Base-by-base conservation (phyloP, 495 filamentous ascomycete genomes). In the Penicilliopsis zonata region DNA sequence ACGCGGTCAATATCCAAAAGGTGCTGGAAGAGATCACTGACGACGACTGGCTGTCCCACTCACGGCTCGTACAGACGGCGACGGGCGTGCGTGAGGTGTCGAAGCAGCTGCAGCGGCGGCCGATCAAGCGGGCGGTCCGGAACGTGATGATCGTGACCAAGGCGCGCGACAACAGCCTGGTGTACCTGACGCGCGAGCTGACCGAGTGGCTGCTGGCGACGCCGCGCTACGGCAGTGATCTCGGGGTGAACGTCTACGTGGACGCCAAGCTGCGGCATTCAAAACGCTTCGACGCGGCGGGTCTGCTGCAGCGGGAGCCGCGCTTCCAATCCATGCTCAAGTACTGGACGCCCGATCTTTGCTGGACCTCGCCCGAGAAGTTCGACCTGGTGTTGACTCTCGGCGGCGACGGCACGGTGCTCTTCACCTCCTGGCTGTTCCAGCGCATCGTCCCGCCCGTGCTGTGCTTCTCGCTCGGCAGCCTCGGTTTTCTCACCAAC, bases 141-240 rank as follows among this genome's bases (percentile, higher is more conserved):
- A 94, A 78, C 52, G 73, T 98, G 36, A 93, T 98, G 85, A 86
- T 98, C 42, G 74, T 98, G 18, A 98, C 92, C 36, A 98, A 96
- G 56, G 86, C 92, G 15, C 71, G 84, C 28, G 92, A 98, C 52
- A 94, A 94, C 44, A 72, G 77, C 25, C 63, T 98, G 22, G 84
- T 96, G 9, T 65, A 73, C 38, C 62, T 94, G 45, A 98, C 90
- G 1, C 75, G 85, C 28, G 80, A 93, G 44, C 61, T 98, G 30
- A 61, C 86, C 10, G 71, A 78, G 43, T 98, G 86, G 83, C 63
- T 98, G 5, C 65, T 98, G 29, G 73, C 67, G 37, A 92, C 85
- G 9, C 81, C 84, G 3, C 71, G 86, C 7, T 87, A 93, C 46
- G 79, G 80, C 26, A 81, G 69, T 23, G 74, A 88, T 32, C 37